Evolutionary conservation across 768 basidiomycete genomes (phyloP).

Genomic region (Pisolithus albus): DNA sequence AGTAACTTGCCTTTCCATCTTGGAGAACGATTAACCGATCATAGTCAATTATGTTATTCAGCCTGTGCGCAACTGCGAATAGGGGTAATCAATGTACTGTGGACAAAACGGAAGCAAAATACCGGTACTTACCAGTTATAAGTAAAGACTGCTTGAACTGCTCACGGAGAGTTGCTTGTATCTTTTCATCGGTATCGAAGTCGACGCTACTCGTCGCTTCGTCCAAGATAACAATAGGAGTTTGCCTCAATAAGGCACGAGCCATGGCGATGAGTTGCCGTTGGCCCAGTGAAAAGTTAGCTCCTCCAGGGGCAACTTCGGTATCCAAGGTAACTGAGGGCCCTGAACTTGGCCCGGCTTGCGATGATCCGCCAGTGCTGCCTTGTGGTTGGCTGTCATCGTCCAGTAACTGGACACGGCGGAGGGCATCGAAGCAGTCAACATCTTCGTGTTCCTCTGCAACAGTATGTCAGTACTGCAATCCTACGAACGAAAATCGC

Average conservation of each 20-base stretch:
- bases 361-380: not conserved
- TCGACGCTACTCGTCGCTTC: slow-evolving; percentile 86
- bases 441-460: slow-evolving; percentile 69
- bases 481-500: not conserved
- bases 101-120: not conserved
- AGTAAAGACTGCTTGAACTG: slow-evolving; percentile 74
- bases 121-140: slow-evolving; percentile 51
- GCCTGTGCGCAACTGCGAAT: slow-evolving; percentile 53
- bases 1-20: slow-evolving; percentile 21
- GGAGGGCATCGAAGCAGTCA: slow-evolving; percentile 73
- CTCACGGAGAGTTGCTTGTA: slow-evolving; percentile 80
- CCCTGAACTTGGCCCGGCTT: slow-evolving; percentile 26
- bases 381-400: not conserved
- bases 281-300: slow-evolving; percentile 92
- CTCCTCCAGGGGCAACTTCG: slow-evolving; percentile 77
- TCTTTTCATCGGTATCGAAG: slow-evolving; percentile 84
- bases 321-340: slow-evolving; percentile 60
- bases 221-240: slow-evolving; percentile 70
- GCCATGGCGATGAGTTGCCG: slow-evolving; percentile 85
- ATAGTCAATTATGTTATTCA: slow-evolving; percentile 77
- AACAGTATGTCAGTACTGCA: not conserved
- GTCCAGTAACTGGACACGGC: not conserved
- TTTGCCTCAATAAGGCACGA: slow-evolving; percentile 65
- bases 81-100: not conserved
- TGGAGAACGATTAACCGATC: slow-evolving; percentile 77